Evolutionary conservation across 345 rosid species (phyloP).

Genomic region (Hibiscus mutabilis): DNA sequence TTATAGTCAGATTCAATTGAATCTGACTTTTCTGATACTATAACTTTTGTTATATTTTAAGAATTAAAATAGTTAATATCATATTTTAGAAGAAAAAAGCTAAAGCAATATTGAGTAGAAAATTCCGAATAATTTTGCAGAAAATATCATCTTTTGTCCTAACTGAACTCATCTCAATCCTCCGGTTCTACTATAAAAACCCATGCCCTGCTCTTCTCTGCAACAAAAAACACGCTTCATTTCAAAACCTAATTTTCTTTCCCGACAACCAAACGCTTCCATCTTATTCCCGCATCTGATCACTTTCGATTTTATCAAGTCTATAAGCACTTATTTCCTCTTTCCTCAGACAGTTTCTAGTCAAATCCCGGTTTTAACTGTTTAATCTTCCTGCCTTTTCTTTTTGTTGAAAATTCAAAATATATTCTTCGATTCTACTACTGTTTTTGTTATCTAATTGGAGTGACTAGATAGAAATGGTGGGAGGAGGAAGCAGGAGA

Average conservation of each 20-base stretch:
- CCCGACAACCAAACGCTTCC: not conserved
- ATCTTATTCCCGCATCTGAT: not conserved
- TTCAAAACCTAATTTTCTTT: not conserved
- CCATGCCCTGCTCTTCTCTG: not conserved
- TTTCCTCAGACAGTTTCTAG: not conserved
- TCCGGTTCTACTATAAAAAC: not conserved
- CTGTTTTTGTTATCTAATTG: not conserved
- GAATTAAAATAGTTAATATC: too few relatives aligned
- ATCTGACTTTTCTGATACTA: too few relatives aligned
- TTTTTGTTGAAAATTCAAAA: not conserved
- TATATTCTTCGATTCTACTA: constrained; percentile 1
- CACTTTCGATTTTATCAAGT: not conserved
- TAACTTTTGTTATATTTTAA: too few relatives aligned
- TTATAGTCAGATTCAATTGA: too few relatives aligned
- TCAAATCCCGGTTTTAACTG: not conserved
- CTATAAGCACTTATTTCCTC: not conserved
- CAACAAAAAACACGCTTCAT: not conserved
- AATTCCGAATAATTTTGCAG: too few relatives aligned
- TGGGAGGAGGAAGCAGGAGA: constrained; percentile 49
- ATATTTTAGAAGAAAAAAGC: too few relatives aligned
- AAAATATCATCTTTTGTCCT: too few relatives aligned
- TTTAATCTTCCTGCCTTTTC: not conserved
- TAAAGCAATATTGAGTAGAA: too few relatives aligned
- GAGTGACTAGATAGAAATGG: constrained; percentile 22
- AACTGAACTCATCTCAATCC: too few relatives aligned